A percentile compares a stretch with the other conserved stretches of the same genome.
These are phyloP conservation scores for Erysimum cheiri DNA, from an alignment of 441 rosid species.

Conservation along the genomic window DNA sequence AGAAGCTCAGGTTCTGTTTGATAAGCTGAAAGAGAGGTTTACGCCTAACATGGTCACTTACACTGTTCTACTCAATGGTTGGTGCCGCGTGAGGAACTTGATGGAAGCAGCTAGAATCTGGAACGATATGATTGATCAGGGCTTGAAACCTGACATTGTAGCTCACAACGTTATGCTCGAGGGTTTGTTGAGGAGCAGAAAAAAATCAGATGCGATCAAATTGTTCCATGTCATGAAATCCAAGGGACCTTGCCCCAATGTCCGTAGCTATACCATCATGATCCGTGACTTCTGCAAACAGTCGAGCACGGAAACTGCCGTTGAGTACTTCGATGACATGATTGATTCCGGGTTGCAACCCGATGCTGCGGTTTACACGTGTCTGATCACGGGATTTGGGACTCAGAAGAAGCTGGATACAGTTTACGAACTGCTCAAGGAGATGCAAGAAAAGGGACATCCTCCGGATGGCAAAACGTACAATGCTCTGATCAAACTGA, in stretches of 20 bases:
- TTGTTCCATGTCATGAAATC: conserved; percentile 83
- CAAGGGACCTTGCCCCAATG: conserved; percentile 76
- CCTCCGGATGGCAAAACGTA: conserved; percentile 68
- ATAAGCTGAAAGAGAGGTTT: conserved; percentile 72
- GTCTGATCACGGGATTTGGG: conserved; percentile 85
- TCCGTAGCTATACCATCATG: conserved; percentile 74
- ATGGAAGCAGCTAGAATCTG: conserved; percentile 90
- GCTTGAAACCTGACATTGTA: conserved; percentile 74
- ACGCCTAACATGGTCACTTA: conserved; percentile 73
- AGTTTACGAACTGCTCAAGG: conserved; percentile 68
- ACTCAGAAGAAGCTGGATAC: conserved; percentile 65
- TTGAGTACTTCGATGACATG: conserved; percentile 76
- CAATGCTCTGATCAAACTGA: conserved; percentile 77
- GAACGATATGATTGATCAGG: conserved; percentile 87
- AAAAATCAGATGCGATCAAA: conserved; percentile 79
- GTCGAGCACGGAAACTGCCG: conserved; percentile 68
- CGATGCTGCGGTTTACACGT: conserved; percentile 77
- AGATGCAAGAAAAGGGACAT: conserved; percentile 79
- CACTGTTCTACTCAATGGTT: conserved; percentile 76
- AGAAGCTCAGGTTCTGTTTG: conserved; percentile 76
- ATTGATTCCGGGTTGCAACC: conserved; percentile 58
- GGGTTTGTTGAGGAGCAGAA: conserved; percentile 70
- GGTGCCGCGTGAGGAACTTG: conserved; percentile 80
- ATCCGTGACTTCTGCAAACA: conserved; percentile 79
- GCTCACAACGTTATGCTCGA: conserved; percentile 80